Percentiles rank a stretch among this genome's conserved stretches.
phyloP scores from a whole-genome alignment of 345 rosid genomes.

The Leavenworthia alabamica region DNA sequence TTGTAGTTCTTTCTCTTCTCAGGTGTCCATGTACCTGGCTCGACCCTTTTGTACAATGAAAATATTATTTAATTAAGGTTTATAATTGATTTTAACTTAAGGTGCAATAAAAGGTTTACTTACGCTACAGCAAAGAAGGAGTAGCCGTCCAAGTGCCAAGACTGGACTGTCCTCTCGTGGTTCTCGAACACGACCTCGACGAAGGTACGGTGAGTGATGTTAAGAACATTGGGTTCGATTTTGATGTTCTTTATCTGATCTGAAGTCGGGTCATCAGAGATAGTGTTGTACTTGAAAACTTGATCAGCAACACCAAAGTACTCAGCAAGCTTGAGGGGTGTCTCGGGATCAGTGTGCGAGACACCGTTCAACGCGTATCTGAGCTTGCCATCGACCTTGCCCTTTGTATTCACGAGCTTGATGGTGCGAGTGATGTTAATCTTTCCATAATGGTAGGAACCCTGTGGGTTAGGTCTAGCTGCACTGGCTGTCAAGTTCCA shows the following conservation, averaged over 20 bases:
- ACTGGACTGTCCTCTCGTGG: conserved; percentile 55
- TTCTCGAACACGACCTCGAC: conserved; percentile 73
- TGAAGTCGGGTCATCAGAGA: conserved; percentile 35
- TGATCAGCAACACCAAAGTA: conserved; percentile 39
- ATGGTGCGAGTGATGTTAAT: conserved; percentile 62
- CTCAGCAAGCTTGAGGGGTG: conserved; percentile 63
- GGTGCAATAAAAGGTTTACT: conserved; percentile 23
- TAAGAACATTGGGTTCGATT: conserved; percentile 42
- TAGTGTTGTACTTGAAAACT: conserved; percentile 50
- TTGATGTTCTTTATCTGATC: conserved; percentile 19
- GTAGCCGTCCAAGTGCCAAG: conserved; percentile 66
- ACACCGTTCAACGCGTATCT: conserved; percentile 53
- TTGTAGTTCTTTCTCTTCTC: conserved; percentile 77
- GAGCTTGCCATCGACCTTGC: conserved; percentile 39
- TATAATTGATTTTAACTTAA: neutral
- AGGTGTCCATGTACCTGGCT: conserved; percentile 76
- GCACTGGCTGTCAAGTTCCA: conserved; percentile 78
- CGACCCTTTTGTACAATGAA: conserved; percentile 38
- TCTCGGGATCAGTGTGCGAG: conserved; percentile 44
- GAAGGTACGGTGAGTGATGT: conserved; percentile 56
- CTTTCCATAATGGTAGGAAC: conserved; percentile 64
- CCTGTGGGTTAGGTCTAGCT: conserved; percentile 79
- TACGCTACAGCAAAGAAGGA: conserved; percentile 80
- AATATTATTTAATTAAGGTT: neutral
- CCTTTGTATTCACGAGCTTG: conserved; percentile 43